These are phyloP conservation scores for Populus hybrid DNA, from an alignment of 441 rosid genomes.

Conservation along the genomic window DNA sequence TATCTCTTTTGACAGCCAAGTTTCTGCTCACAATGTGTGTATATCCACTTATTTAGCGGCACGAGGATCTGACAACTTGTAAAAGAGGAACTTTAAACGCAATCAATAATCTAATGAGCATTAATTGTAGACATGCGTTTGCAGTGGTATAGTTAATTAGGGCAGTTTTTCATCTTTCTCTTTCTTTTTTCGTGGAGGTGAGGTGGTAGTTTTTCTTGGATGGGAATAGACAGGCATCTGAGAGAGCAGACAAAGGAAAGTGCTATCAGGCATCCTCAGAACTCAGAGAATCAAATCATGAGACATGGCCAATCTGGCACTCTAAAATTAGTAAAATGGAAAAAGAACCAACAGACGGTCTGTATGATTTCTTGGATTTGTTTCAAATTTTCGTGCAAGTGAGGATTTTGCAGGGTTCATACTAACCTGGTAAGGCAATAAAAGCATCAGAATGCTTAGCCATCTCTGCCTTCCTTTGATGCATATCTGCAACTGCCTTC, in stretches of 20 bases:
- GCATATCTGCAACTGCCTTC: constrained; percentile 99
- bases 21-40: background rate
- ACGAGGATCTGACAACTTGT: background rate
- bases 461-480: constrained; percentile 99
- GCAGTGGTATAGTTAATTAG: background rate
- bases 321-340: constrained; percentile 16
- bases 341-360: constrained; percentile 22
- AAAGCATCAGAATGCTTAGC: constrained; percentile 99
- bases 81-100: background rate
- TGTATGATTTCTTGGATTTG: constrained; percentile 18
- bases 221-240: constrained; percentile 3
- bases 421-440: constrained; percentile 96
- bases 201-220: constrained; percentile 1
- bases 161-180: background rate
- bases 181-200: background rate
- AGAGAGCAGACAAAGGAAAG: constrained; percentile 13
- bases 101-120: background rate
- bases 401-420: constrained; percentile 25
- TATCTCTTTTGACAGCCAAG: background rate
- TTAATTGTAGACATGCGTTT: background rate
- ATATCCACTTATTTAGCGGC: background rate
- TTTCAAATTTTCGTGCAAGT: constrained; percentile 29
- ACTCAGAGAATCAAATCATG: constrained; percentile 10
- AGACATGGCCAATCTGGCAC: constrained; percentile 14
- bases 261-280: constrained; percentile 8